A percentile compares a stretch with the other conserved stretches of the same genome.
Evolutionary conservation across 371 early-diverging fungal genomes (phyloP).

Genomic region (Rhizopus microsporus): DNA sequence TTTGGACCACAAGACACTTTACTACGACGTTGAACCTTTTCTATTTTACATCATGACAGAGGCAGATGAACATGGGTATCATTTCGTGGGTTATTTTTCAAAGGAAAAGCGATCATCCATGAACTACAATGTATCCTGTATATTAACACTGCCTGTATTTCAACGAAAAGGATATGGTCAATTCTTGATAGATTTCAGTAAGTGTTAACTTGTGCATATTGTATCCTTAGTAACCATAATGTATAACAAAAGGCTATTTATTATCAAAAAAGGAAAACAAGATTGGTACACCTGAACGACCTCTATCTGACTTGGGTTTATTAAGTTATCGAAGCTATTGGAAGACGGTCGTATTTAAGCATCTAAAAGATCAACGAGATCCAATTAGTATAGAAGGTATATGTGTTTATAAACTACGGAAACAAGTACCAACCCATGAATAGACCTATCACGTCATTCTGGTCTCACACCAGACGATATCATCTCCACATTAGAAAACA

Average conservation of each 20-base stretch:
- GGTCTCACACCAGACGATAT: slow-evolving; percentile 76
- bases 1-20: slow-evolving; percentile 99
- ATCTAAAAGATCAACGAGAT: slow-evolving; percentile 32
- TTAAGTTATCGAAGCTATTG: slow-evolving; percentile 91
- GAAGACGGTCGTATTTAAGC: slow-evolving; percentile 52
- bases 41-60: slow-evolving; percentile 96
- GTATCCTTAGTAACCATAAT: background rate
- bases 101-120: slow-evolving; percentile 80
- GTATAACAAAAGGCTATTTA: slow-evolving; percentile 73
- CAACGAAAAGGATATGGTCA: slow-evolving; percentile 99
- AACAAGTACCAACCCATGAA: background rate
- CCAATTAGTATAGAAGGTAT: slow-evolving; percentile 50
- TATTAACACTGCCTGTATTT: slow-evolving; percentile 93
- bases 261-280: slow-evolving; percentile 87
- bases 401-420: background rate
- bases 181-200: slow-evolving; percentile 94
- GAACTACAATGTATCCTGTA: slow-evolving; percentile 98
- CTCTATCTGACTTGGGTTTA: slow-evolving; percentile 97
- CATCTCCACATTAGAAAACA: slow-evolving; percentile 67
- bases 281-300: slow-evolving; percentile 97
- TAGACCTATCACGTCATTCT: slow-evolving; percentile 61
- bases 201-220: slow-evolving; percentile 10
- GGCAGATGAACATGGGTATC: slow-evolving; percentile 77
- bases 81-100: slow-evolving; percentile 99
- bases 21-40: slow-evolving; percentile 99